A percentile compares a stretch with the other conserved stretches of the same genome.
These are phyloP conservation scores for Durotheca rogersii DNA, from an alignment of 495 filamentous ascomycete species.

Conservation along the genomic window DNA sequence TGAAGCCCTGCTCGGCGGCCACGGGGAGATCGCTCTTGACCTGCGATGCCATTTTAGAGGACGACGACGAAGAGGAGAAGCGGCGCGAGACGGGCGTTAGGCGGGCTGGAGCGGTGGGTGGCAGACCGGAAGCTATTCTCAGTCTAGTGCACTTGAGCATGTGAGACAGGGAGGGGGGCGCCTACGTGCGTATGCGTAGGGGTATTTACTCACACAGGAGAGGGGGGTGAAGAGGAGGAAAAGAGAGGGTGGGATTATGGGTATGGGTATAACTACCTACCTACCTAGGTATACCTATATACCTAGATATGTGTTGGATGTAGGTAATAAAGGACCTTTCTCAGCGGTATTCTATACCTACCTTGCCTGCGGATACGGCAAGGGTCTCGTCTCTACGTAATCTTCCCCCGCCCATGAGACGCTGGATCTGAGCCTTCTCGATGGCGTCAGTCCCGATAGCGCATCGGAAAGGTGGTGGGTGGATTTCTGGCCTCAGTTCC, in stretches of 20 bases:
- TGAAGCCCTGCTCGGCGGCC: constrained; percentile 52
- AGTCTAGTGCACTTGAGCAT: neutral
- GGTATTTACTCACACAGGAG: too few relatives aligned
- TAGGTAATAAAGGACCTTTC: too few relatives aligned
- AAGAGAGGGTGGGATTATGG: neutral
- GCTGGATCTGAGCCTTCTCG: neutral
- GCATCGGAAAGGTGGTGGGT: neutral
- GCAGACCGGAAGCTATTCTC: neutral
- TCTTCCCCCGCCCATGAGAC: constrained; percentile 7
- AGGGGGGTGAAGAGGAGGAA: too few relatives aligned
- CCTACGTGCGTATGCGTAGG: too few relatives aligned
- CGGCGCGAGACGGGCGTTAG: neutral
- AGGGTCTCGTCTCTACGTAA: too few relatives aligned
- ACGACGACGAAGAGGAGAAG: too few relatives aligned
- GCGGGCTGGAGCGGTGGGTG: neutral
- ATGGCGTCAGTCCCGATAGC: constrained; percentile 19
- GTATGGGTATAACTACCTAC: neutral
- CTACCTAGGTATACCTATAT: neutral
- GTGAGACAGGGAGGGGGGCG: neutral
- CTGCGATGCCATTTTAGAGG: constrained; percentile 22
- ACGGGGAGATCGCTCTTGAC: constrained; percentile 28
- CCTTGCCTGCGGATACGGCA: too few relatives aligned
- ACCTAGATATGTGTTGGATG: too few relatives aligned
- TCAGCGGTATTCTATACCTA: too few relatives aligned
- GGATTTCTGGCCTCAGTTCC: too few relatives aligned